Conservation (phyloP, 1,284 basidiomycete genomes). For the Cutaneotrichosporon daszewskae region DNA sequence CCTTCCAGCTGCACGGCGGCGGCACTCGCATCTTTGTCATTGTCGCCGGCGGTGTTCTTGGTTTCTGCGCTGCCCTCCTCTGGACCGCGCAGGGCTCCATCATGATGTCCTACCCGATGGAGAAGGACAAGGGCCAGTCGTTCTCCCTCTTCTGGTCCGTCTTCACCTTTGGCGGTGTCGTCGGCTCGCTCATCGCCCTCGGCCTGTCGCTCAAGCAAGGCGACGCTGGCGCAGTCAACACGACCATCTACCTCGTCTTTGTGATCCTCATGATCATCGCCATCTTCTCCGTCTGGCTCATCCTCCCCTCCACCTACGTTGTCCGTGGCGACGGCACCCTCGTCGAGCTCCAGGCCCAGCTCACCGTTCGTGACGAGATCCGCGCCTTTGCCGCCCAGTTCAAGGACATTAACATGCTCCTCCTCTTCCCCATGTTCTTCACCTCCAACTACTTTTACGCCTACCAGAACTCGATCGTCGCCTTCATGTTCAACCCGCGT, state of each 20-base stretch:
- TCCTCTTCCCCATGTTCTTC: conserved; percentile 37
- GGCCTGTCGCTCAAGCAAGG: conserved; percentile 30
- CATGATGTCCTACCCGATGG: conserved; percentile 50
- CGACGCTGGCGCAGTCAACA: conserved; percentile 20
- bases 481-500: conserved; percentile 32
- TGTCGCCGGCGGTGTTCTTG: conserved; percentile 48
- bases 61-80: conserved; percentile 28
- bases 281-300: conserved; percentile 26
- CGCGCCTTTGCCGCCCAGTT: conserved; percentile 21
- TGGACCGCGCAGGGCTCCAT: conserved; percentile 49
- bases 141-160: conserved; percentile 46
- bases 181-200: conserved; percentile 50
- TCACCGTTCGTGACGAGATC: conserved; percentile 24
- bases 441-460: conserved; percentile 37
- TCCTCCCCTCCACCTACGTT: conserved; percentile 34
- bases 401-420: conserved; percentile 34
- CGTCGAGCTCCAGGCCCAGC: conserved; percentile 24
- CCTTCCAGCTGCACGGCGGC: conserved; percentile 10
- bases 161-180: conserved; percentile 49
- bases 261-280: conserved; percentile 40
- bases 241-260: conserved; percentile 39
- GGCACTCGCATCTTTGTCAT: conserved; percentile 41
- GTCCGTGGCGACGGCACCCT: conserved; percentile 33
- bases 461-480: conserved; percentile 34
- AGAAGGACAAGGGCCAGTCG: conserved; percentile 23